Evolutionary conservation across 2,329 filamentous ascomycete species (phyloP).

Genomic region (Penicillium sp.): DNA sequence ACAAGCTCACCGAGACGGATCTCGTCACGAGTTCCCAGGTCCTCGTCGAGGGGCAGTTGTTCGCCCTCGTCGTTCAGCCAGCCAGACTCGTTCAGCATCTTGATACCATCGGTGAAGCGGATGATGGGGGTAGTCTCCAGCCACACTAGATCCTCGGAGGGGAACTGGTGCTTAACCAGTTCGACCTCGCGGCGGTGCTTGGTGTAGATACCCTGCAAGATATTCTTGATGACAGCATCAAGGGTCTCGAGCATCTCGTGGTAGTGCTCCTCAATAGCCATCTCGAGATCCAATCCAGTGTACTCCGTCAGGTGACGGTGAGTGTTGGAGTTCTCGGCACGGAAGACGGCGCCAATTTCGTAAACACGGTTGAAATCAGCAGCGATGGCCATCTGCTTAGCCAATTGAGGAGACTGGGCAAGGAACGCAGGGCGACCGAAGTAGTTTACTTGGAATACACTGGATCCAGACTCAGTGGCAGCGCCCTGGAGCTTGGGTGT

Average conservation of each 20-base stretch:
- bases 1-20: constrained; percentile 82
- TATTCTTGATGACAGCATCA: constrained; percentile 78
- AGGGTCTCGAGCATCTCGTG: constrained; percentile 81
- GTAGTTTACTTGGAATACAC: constrained; percentile 90
- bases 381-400: constrained; percentile 90
- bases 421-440: constrained; percentile 85
- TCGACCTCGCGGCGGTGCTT: constrained; percentile 73
- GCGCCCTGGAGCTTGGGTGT: constrained; percentile 89
- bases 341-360: constrained; percentile 87
- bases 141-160: constrained; percentile 84
- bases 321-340: constrained; percentile 93
- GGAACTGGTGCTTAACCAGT: constrained; percentile 78
- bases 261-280: constrained; percentile 87
- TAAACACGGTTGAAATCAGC: constrained; percentile 88
- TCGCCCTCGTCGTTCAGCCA: constrained; percentile 78
- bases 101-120: constrained; percentile 75
- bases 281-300: constrained; percentile 88
- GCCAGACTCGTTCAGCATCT: constrained; percentile 76
- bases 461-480: constrained; percentile 87
- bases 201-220: constrained; percentile 71
- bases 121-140: constrained; percentile 82
- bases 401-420: constrained; percentile 86
- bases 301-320: constrained; percentile 94
- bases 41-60: constrained; percentile 69
- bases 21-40: constrained; percentile 82